Percentiles rank a stretch among this genome's conserved stretches.
Evolutionary conservation across 2,329 filamentous ascomycete genomes (phyloP).

Genomic region (Trematosphaeria pertusa): DNA sequence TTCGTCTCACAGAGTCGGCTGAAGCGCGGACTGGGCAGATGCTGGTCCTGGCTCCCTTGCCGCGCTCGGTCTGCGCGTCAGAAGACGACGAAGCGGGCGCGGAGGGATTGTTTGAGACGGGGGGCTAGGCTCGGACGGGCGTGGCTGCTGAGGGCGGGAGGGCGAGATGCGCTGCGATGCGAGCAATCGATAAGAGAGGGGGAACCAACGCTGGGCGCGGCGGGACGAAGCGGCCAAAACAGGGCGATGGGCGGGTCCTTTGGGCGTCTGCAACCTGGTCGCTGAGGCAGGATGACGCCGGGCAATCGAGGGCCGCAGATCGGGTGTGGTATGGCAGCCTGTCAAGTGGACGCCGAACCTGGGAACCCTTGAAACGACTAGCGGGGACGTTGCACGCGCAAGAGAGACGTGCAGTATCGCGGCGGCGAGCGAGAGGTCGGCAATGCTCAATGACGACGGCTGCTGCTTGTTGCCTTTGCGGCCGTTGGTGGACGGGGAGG

Average conservation of each 20-base stretch:
- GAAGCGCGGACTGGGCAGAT: slow-evolving; percentile 24
- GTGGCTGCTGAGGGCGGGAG: background rate
- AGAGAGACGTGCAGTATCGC: slow-evolving; percentile 10
- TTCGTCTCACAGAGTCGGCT: slow-evolving; percentile 23
- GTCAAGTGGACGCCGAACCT: slow-evolving; percentile 15
- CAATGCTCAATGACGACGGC: slow-evolving; percentile 6
- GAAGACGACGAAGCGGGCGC: slow-evolving; percentile 7
- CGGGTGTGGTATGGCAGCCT: slow-evolving; percentile 11
- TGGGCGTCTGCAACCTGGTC: slow-evolving; percentile 12
- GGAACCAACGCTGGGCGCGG: background rate
- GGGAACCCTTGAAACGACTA: slow-evolving; percentile 8
- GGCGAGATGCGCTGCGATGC: background rate
- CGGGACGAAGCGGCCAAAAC: slow-evolving; percentile 1
- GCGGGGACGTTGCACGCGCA: slow-evolving; percentile 19
- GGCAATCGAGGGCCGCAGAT: slow-evolving; percentile 5
- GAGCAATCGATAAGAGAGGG: slow-evolving; percentile 16
- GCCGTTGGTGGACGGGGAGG: background rate
- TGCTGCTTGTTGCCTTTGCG: slow-evolving; percentile 9
- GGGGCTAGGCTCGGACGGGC: slow-evolving; percentile 17
- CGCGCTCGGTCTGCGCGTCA: slow-evolving; percentile 14
- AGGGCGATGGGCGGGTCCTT: background rate
- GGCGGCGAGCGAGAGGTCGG: slow-evolving; percentile 2
- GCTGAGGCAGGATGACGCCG: slow-evolving; percentile 20
- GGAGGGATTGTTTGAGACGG: slow-evolving; percentile 13
- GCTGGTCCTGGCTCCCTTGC: slow-evolving; percentile 13